phyloP scores from a whole-genome alignment of 2,329 filamentous ascomycete genomes.

The Trichoderma arundinaceum region DNA sequence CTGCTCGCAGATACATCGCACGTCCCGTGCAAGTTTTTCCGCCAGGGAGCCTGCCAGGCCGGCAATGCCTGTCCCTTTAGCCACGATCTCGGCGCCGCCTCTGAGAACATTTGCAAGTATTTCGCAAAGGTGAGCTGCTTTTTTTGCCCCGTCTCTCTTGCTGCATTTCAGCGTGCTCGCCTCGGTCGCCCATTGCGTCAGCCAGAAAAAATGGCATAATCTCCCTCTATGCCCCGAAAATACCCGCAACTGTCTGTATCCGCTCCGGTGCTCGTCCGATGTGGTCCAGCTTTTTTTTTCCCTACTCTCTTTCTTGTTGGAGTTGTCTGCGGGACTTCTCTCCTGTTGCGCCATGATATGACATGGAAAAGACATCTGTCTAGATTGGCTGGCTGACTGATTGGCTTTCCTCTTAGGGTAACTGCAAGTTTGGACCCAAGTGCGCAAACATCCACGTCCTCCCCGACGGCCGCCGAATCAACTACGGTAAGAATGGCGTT shows the following conservation, averaged over 20 bases:
- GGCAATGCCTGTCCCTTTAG: slow-evolving; percentile 95
- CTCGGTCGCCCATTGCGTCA: slow-evolving; percentile 12
- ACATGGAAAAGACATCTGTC: slow-evolving; percentile 2
- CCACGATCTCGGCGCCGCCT: slow-evolving; percentile 83
- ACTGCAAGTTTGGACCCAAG: slow-evolving; percentile 98
- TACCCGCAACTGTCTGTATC: slow-evolving; percentile 7
- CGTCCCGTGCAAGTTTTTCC: slow-evolving; percentile 99
- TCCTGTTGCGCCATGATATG: slow-evolving; percentile 9
- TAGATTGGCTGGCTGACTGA: slow-evolving; percentile 25
- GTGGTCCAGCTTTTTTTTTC: background rate
- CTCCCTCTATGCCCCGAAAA: slow-evolving; percentile 26
- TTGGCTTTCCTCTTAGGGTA: slow-evolving; percentile 65
- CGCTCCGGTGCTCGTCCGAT: slow-evolving; percentile 1
- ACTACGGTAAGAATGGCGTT: slow-evolving; percentile 74
- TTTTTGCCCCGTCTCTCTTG: slow-evolving; percentile 33
- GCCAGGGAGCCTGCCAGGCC: slow-evolving; percentile 93
- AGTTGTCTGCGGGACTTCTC: background rate
- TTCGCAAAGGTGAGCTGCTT: slow-evolving; percentile 82
- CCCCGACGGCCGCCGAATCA: slow-evolving; percentile 90
- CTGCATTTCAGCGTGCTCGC: too few species aligned
- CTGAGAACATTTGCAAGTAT: slow-evolving; percentile 96
- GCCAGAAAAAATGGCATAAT: background rate
- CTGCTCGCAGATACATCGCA: slow-evolving; percentile 79
- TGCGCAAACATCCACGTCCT: slow-evolving; percentile 96
- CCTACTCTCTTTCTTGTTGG: background rate